Base-by-base conservation (phyloP, 2,329 filamentous ascomycete species). In the Davidsoniella eucalypti region DNA sequence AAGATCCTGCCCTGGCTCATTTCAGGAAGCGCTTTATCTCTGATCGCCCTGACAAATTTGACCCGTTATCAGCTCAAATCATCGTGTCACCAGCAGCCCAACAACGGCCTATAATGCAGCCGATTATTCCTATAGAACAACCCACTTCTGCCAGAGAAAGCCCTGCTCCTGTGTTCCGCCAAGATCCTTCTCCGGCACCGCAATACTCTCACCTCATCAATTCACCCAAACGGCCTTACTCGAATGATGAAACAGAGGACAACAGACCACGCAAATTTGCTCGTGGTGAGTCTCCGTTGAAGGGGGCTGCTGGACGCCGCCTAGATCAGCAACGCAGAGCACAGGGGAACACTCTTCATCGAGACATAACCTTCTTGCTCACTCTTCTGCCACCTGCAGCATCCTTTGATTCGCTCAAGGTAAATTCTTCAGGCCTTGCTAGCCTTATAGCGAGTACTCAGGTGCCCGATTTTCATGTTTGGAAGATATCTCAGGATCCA, bases 201-300 rank as follows among this genome's bases (percentile, higher is more conserved):
- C 71, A 73, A 40, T 71, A 69, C 52, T 51, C 69, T 12, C 67
- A 66, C 16, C 60, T 64, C 5, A 69, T 68, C 17, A 71, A 74
- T 50, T 79, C 75, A 2, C 75, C 76, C 1, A 80, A 79, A 61
- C 71, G 81, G 41, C 72, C 80, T 0, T 73, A 79, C 38, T 75
- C 73, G 2, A 56, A 63, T 9, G 84, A 88, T 52, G 87, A 94
- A 39, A 82, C 86, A 37, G 80, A 82, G 54, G 67, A 73, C 37
- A 78, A 78, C 56, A 82, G 84, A 17, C 86, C 87, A 1, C 84
- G 88, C 57, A 95, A 96, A 63, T 74, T 95, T 47, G 76, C 82
- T 45, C 80, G 93, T 42, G 88, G 83, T n/a, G 87, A 85, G 51
- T 96, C 90, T 4, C 92, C 93, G 0, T 72, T 96, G 37, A 98